Evolutionary conservation across 192 early-diverging fungal genomes (phyloP).

Genomic region (Phlyctochytrium bullatum): DNA sequence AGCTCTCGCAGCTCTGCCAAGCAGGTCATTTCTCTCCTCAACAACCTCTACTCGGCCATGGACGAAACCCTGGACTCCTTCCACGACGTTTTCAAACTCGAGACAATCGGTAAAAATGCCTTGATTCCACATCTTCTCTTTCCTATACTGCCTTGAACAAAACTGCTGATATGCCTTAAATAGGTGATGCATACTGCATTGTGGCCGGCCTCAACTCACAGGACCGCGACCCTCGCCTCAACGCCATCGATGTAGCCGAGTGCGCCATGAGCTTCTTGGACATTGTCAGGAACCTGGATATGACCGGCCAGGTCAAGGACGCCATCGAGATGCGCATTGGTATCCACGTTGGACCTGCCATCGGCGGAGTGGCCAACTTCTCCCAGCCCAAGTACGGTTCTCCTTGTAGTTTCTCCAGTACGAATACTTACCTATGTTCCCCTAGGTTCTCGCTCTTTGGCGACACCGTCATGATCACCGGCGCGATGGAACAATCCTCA

Average conservation of each 20-base stretch:
- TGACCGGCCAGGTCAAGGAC: constrained; percentile 40
- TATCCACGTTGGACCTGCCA: constrained; percentile 44
- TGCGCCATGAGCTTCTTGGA: constrained; percentile 42
- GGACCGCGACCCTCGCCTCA: constrained; percentile 13
- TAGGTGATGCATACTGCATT: constrained; percentile 43
- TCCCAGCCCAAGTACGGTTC: constrained; percentile 46
- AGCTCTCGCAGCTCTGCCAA: constrained; percentile 33
- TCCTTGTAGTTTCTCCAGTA: too few relatives aligned
- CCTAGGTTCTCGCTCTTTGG: constrained; percentile 37
- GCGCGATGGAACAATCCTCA: constrained; percentile 43
- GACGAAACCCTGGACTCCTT: constrained; percentile 44
- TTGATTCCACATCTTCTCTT: too few relatives aligned
- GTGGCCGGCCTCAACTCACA: constrained; percentile 40
- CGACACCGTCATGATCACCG: constrained; percentile 41
- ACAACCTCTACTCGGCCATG: constrained; percentile 44
- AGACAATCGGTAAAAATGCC: constrained; percentile 51
- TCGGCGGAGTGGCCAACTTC: constrained; percentile 44
- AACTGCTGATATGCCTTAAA: too few relatives aligned
- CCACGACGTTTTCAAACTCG: constrained; percentile 43
- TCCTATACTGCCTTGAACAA: too few relatives aligned
- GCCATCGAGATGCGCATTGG: constrained; percentile 43
- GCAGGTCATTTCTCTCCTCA: constrained; percentile 42
- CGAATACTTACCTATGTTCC: neutral
- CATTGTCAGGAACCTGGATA: constrained; percentile 37
- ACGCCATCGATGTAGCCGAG: constrained; percentile 36